Evolutionary conservation across 129 eudicot species (phyloP).

Genomic region (Kitagawia praeruptora): DNA sequence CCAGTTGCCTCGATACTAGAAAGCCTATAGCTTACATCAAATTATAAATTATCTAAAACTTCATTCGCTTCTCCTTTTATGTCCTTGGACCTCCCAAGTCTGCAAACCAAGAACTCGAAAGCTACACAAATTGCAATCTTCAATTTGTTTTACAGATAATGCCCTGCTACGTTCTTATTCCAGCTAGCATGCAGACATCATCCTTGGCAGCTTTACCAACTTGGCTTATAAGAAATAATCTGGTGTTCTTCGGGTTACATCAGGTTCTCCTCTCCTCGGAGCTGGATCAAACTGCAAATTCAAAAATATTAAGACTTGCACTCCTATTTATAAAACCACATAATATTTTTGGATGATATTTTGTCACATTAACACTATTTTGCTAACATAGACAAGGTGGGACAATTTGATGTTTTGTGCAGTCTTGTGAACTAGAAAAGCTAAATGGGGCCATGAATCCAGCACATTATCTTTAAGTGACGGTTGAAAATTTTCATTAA

Average conservation of each 20-base stretch:
- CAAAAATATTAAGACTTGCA: not conserved
- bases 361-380: not conserved
- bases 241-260: conserved; percentile 82
- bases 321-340: not conserved
- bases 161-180: conserved; percentile 4
- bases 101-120: conserved; percentile 12
- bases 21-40: conserved; percentile 23
- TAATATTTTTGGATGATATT: not conserved
- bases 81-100: conserved; percentile 16
- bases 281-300: conserved; percentile 88
- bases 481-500: too few relatives aligned
- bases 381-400: not conserved
- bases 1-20: conserved; percentile 12
- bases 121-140: conserved; percentile 8
- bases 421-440: not conserved
- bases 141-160: conserved; percentile 7
- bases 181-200: conserved; percentile 5
- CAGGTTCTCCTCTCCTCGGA: conserved; percentile 91
- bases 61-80: conserved; percentile 14
- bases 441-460: not conserved
- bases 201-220: not conserved
- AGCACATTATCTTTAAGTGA: not conserved
- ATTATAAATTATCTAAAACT: conserved; percentile 13
- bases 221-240: conserved; percentile 60
- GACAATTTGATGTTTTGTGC: not conserved